A percentile compares a stretch with the other conserved stretches of the same genome.
Conservation (phyloP, 352 stramenopile genomes). For the Phytopythium delawarense region DNA sequence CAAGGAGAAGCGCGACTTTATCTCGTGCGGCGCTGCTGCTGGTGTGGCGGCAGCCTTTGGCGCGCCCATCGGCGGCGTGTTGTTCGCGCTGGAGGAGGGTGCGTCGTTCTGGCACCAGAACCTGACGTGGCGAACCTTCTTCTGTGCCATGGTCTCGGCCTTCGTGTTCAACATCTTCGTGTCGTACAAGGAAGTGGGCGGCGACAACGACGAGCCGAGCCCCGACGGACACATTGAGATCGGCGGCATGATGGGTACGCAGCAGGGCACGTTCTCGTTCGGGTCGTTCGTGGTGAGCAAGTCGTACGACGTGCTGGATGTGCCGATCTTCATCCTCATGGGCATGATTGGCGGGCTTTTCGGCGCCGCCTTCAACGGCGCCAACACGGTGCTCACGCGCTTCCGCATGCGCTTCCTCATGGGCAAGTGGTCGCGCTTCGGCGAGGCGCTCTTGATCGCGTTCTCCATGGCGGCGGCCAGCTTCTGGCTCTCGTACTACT, state of each 20-base stretch:
- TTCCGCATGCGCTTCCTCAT: conserved; percentile 61
- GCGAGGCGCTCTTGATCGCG: conserved; percentile 60
- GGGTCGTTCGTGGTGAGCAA: conserved; percentile 84
- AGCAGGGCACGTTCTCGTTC: conserved; percentile 71
- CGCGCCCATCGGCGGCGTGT: conserved; percentile 84
- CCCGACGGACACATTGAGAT: conserved; percentile 49
- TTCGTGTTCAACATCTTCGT: conserved; percentile 80
- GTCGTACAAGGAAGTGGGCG: conserved; percentile 60
- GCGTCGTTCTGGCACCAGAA: conserved; percentile 85
- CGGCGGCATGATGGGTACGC: conserved; percentile 63
- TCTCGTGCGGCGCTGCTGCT: conserved; percentile 81
- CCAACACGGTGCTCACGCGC: conserved; percentile 61
- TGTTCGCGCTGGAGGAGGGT: conserved; percentile 83
- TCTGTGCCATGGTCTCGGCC: conserved; percentile 84
- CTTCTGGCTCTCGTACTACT: conserved; percentile 81
- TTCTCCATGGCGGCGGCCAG: conserved; percentile 56
- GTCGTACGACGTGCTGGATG: conserved; percentile 74
- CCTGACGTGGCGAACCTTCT: conserved; percentile 81
- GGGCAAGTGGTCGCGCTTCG: conserved; percentile 61
- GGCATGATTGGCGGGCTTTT: conserved; percentile 78
- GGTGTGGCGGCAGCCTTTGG: conserved; percentile 89
- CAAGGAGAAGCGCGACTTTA: conserved; percentile 85
- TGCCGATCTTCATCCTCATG: conserved; percentile 87
- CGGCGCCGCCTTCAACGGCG: conserved; percentile 76
- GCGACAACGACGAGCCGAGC: conserved; percentile 20